Conservation (phyloP, 441 rosid species). For the Theobroma grandiflorum region DNA sequence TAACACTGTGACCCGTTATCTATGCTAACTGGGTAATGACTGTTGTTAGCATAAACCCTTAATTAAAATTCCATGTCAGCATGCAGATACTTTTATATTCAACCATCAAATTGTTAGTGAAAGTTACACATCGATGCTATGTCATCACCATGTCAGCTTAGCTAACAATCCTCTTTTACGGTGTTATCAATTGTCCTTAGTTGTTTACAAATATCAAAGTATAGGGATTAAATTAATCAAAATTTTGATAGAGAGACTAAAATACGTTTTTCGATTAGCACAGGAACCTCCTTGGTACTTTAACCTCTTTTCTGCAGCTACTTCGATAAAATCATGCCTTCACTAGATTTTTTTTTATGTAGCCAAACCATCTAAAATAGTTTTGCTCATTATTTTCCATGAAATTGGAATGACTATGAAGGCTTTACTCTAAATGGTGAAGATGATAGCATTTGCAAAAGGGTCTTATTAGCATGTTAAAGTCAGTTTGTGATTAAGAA, state of each 20-base stretch:
- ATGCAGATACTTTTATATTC: neutral
- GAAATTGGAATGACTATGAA: too few relatives aligned
- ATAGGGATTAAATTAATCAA: neutral
- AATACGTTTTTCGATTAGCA: neutral
- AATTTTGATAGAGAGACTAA: constrained; percentile 5
- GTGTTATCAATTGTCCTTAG: neutral
- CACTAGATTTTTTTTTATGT: too few relatives aligned
- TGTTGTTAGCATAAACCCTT: too few relatives aligned
- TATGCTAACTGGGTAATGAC: too few relatives aligned
- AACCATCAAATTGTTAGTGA: neutral
- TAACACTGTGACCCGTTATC: too few relatives aligned
- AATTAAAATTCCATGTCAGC: neutral
- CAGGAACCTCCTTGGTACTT: constrained; percentile 2
- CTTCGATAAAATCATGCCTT: too few relatives aligned
- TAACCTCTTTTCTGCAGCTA: too few relatives aligned
- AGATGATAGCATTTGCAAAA: constrained; percentile 4
- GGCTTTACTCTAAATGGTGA: neutral
- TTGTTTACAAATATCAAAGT: neutral
- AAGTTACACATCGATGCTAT: neutral
- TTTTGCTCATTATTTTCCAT: too few relatives aligned
- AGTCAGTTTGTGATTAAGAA: neutral
- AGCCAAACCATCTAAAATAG: too few relatives aligned
- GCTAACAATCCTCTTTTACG: neutral
- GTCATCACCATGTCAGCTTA: neutral
- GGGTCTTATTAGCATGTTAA: constrained; percentile 11